Base-by-base conservation (phyloP, 2,329 filamentous ascomycete genomes). In the Fusarium fujikuroi region DNA sequence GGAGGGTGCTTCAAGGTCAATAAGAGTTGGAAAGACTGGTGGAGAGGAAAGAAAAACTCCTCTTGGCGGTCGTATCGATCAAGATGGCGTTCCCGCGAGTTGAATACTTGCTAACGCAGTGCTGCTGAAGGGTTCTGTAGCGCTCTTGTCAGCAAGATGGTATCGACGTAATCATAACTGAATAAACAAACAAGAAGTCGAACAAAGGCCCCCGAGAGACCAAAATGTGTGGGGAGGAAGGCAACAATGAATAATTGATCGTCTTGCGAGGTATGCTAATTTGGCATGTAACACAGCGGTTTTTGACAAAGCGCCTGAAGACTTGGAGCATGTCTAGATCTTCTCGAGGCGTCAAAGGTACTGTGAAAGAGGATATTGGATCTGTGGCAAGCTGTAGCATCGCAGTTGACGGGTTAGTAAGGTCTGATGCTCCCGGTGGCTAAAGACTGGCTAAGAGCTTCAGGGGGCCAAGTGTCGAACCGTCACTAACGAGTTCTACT, bases 191-290 rank as follows among this genome's bases (percentile, higher is more conserved):
- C 25, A n/a, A 1, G 1, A 4, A 18, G 10, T 4, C 10, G 7
- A 14, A 7, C 1, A 25, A 12, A 53, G 10, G 7, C 9, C 4
- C 14, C 7, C 7, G 19, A 12, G 25, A 40, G 14, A 28, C 19
- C 7, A 0, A 9, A n/a, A 7, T 9, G 7, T 21, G 5, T 7
- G 19, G 5, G 5, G 2, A 28, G 19, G 18, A 36, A 36, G n/a
- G 8, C 6, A 19, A 9, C 2, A 8, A 25, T 5, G n/a, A 9
- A 12, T n/a, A 18, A 7, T 15, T 3, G 5, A 14, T 25, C 16
- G 10, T 14, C 8, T n/a, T 39, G 19, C 14, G 34, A 53, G 14
- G 7, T 7, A n/a, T 16, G 19, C 19, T 11, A 3, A 5, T 19
- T 9, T 18, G 14, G 12, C 16, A 7, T 39, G 9, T 3, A n/a